Evolutionary conservation across 768 basidiomycete genomes (phyloP), one percentile per base, ranked within the genome.

Genomic region (Mycena leptocephala): DNA sequence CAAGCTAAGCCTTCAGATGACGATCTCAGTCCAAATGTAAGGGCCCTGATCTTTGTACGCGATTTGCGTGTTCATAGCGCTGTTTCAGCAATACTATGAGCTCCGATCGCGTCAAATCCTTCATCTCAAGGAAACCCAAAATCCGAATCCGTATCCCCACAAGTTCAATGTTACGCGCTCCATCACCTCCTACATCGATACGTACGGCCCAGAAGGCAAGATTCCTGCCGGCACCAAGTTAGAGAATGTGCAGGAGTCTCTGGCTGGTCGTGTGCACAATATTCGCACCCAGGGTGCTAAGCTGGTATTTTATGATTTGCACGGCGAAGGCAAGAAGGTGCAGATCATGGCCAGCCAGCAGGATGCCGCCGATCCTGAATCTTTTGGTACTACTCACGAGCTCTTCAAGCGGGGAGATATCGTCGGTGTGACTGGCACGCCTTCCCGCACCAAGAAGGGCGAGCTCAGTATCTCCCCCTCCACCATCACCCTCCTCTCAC

Each of bases 111-210:
- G 96, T 61, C 93, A 95, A 80, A 97, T 99, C 80, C 91, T 93
- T 77, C 92, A 93, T 79, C 92, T 99, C 76, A 94, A 96, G 85
- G 90, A 93, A 82, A 95, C 95, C 33, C 94, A 95, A 83, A 85
- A 90, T 9, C 98, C 97, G 2, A 95, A 97, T 84, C 98, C 98
- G 2, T 99, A 99, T 88, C 98, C 98, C 9, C 98, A 99, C 93
- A 99, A 99, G 92, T 99, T 99, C 87, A 85, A 98, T 79, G 97
- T 99, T 26, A 88, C 94, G 71, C 88, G 86, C 76, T 96, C 96
- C 10, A 88, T 99, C 81, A 86, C 92, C 3, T 82, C 86, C 6
- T 99, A 93, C 86, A 91, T 99, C 83, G 83, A 89, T 6, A 85
- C 90, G 69, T 99, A 96, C 80, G 95, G 95, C 32, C 28, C 79